A percentile compares a stretch with the other conserved stretches of the same genome.
Conservation (phyloP, 1,139 yeast species). For the Lizanozyma gosingica region DNA sequence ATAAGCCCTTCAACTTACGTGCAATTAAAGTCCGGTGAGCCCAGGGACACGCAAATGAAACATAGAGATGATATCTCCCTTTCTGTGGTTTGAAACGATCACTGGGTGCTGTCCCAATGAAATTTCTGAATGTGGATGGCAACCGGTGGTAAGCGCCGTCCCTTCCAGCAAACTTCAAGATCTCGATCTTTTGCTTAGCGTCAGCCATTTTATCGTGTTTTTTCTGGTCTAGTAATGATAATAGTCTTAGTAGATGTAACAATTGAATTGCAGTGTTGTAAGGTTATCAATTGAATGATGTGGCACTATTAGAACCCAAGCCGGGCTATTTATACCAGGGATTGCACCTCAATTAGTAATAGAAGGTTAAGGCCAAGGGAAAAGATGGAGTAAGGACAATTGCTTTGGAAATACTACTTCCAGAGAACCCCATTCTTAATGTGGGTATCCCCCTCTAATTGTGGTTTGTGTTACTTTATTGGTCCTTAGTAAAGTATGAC, state of each 20-base stretch:
- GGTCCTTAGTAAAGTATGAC: too few species aligned
- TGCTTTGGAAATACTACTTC: too few species aligned
- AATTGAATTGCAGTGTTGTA: not conserved
- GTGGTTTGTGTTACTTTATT: too few species aligned
- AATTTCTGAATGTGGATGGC: conserved; percentile 43
- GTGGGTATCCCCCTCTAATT: too few species aligned
- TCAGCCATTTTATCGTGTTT: conserved; percentile 1
- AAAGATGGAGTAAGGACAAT: too few species aligned
- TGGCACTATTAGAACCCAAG: conserved; percentile 3
- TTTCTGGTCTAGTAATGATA: too few species aligned
- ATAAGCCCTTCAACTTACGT: conserved; percentile 71
- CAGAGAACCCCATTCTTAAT: too few species aligned
- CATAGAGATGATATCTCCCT: conserved; percentile 80
- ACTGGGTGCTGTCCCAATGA: conserved; percentile 50
- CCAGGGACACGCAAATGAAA: conserved; percentile 90
- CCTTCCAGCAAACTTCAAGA: conserved; percentile 38
- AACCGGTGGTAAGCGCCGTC: conserved; percentile 48
- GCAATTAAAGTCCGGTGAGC: conserved; percentile 82
- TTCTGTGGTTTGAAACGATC: conserved; percentile 65
- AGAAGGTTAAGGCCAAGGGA: not conserved
- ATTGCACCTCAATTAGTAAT: not conserved
- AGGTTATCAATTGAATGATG: not conserved
- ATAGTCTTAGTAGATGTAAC: conserved; percentile 2
- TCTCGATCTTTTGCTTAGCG: conserved; percentile 14
- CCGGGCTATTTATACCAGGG: conserved; percentile 2